Evolutionary conservation across 371 early-diverging fungal species (phyloP), one percentile per base, ranked within the genome.

Genomic region (Batkoa obscura): DNA sequence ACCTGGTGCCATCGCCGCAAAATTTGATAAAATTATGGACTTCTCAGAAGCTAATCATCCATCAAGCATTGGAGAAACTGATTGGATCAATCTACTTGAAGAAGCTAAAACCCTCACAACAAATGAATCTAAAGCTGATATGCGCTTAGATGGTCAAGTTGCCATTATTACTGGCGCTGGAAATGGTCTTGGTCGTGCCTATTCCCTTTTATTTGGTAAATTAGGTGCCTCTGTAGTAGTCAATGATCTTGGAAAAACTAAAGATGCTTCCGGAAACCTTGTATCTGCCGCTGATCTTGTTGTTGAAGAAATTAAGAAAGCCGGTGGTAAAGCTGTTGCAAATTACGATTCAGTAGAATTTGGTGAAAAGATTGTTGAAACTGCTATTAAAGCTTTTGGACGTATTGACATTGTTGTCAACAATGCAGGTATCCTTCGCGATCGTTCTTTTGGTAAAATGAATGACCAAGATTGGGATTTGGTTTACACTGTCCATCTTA

Each of bases 401-500:
- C 80, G 88, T 39, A 75, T 98, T 43, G 95, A 96, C 63, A 78
- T 97, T 50, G 66, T 98, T 50, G 79, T 98, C 68, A 96, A 96
- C 76, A 97, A 97, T 67, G 98, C 98, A n/a, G 97, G 81, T 52
- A 92, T 97, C 59, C 76, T 96, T 54, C 85, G 94, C 64, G 98
- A 98, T 72, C 88, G 84, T 64, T 86, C 92, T 37, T 92, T 98
- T 68, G 79, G 86, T 46, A 79, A 88, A 59, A 94, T 95, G 87
- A 82, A 89, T 2, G 95, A 95, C 70, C 76, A 77, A 52, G 95
- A 94, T 67, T 98, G 95, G 95, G 91, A 94, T 63, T 66, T 90
- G 46, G 86, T 97, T 61, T 83, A 89, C 51, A 72, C 74, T 59
- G 92, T 93, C 33, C 98, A 98, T 68, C 83, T 96, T 57, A 76